These are phyloP conservation scores for Crithidia bombi DNA, from an alignment of 208 protist species.

Conservation along the genomic window DNA sequence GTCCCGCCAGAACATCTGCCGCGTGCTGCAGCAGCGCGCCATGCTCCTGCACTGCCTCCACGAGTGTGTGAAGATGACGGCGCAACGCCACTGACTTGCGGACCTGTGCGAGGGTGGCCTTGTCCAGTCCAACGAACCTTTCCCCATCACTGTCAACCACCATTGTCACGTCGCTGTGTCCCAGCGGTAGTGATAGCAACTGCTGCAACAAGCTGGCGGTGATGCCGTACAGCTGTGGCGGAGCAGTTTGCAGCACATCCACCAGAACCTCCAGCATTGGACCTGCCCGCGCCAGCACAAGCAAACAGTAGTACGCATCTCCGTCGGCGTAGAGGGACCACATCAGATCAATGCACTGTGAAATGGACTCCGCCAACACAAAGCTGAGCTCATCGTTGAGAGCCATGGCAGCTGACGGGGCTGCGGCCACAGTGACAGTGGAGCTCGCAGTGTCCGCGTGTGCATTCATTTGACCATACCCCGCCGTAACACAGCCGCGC, in stretches of 20 bases:
- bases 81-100: conserved; percentile 40
- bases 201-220: conserved; percentile 47
- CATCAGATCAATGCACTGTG: conserved; percentile 76
- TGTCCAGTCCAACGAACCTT: conserved; percentile 9
- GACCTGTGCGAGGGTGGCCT: conserved; percentile 12
- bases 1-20: conserved; percentile 42
- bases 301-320: conserved; percentile 72
- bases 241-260: conserved; percentile 50
- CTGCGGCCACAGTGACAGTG: not conserved
- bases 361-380: conserved; percentile 67
- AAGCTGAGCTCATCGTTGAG: conserved; percentile 67
- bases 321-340: conserved; percentile 64
- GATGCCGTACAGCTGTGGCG: conserved; percentile 68
- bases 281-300: conserved; percentile 65
- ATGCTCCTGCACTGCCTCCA: conserved; percentile 43
- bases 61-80: conserved; percentile 52
- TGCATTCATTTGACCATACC: conserved; percentile 8
- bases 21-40: conserved; percentile 52
- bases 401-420: conserved; percentile 13
- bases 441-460: not conserved
- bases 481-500: conserved; percentile 50
- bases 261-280: conserved; percentile 59
- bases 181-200: conserved; percentile 64
- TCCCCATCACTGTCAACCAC: not conserved
- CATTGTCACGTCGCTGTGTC: conserved; percentile 27